phyloP scores from a whole-genome alignment of 768 basidiomycete genomes.

The Serendipita indica region DNA sequence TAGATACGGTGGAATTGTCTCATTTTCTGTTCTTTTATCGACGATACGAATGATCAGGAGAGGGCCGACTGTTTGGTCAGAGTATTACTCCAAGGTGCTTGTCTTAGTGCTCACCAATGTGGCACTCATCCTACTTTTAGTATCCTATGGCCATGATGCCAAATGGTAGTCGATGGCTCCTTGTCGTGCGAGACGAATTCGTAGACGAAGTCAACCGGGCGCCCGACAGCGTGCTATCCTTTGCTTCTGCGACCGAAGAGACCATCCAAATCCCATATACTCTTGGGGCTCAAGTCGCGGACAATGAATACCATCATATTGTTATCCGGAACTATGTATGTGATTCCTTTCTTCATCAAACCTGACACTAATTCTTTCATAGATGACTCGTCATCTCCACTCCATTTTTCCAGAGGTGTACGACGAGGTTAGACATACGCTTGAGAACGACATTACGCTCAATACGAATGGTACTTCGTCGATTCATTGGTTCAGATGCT shows the following conservation, averaged over 20 bases:
- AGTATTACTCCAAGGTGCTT: background rate
- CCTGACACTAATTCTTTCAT: background rate
- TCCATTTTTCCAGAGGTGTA: slow-evolving; percentile 11
- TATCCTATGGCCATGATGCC: background rate
- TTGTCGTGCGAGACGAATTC: slow-evolving; percentile 5
- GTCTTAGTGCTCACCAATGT: background rate
- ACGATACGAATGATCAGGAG: background rate
- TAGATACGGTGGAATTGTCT: background rate
- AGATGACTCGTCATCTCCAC: slow-evolving; percentile 14
- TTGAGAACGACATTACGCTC: slow-evolving; percentile 7
- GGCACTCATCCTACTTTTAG: background rate
- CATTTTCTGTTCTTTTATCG: background rate
- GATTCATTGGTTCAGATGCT: no score
- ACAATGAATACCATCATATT: slow-evolving; percentile 12
- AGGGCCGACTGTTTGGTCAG: background rate
- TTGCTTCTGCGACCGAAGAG: slow-evolving; percentile 3
- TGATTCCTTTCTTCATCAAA: background rate
- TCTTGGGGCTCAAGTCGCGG: background rate
- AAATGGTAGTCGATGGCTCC: background rate
- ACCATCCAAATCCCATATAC: no score
- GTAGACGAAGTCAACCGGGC: slow-evolving; percentile 18
- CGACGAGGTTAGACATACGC: slow-evolving; percentile 11
- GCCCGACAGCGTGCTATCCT: slow-evolving; percentile 16
- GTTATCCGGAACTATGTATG: slow-evolving; percentile 11
- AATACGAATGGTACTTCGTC: no score